phyloP scores from a whole-genome alignment of 768 basidiomycete species.

The Piloderma croceum region DNA sequence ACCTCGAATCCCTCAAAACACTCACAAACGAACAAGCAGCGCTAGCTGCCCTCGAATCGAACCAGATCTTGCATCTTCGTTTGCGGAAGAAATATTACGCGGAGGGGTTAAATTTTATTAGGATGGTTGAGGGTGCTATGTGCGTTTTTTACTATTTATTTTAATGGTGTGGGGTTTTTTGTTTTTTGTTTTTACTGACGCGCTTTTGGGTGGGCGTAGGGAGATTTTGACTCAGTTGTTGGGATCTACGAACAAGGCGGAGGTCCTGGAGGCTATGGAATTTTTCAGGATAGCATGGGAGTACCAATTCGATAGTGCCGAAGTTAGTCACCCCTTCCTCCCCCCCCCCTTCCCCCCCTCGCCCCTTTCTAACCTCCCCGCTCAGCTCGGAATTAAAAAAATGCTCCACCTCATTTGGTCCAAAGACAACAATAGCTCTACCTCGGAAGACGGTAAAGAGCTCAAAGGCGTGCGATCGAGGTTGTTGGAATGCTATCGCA shows the following conservation, averaged over 20 bases:
- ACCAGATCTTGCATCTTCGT: slow-evolving; percentile 59
- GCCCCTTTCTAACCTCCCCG: neutral
- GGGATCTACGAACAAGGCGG: slow-evolving; percentile 79
- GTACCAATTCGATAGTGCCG: slow-evolving; percentile 74
- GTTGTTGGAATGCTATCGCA: slow-evolving; percentile 83
- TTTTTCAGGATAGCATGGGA: slow-evolving; percentile 82
- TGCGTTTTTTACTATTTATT: no score
- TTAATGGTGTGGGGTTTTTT: no score
- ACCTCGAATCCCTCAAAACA: slow-evolving; percentile 62
- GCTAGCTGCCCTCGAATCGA: slow-evolving; percentile 60
- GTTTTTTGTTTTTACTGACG: no score
- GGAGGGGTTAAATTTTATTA: slow-evolving; percentile 83
- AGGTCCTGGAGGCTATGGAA: slow-evolving; percentile 81
- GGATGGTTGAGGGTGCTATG: slow-evolving; percentile 41
- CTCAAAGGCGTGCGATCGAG: slow-evolving; percentile 83
- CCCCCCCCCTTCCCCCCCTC: neutral
- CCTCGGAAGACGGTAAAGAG: slow-evolving; percentile 60
- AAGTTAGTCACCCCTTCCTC: slow-evolving; percentile 38
- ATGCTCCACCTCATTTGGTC: slow-evolving; percentile 98
- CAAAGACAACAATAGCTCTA: slow-evolving; percentile 80
- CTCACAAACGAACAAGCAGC: slow-evolving; percentile 68
- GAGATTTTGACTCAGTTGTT: slow-evolving; percentile 70
- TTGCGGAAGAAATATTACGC: slow-evolving; percentile 81
- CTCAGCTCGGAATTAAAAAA: slow-evolving; percentile 80
- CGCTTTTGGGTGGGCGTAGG: no score